Evolutionary conservation across 129 eudicot species (phyloP).

Genomic region (Tagetes erecta): DNA sequence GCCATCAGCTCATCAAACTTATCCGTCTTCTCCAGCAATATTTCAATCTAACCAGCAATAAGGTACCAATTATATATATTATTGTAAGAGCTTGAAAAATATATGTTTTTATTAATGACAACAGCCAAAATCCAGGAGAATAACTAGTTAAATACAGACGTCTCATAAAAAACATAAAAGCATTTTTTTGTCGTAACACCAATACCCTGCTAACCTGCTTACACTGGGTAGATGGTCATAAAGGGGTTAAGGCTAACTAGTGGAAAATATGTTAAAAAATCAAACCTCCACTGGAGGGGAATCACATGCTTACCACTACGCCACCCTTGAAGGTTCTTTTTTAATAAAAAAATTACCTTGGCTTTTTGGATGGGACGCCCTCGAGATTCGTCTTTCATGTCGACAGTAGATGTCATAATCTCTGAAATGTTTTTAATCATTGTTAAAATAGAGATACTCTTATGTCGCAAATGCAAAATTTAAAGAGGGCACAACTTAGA

Average conservation of each 20-base stretch:
- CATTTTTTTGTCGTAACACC: not conserved
- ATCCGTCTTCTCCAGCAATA: constrained; percentile 65
- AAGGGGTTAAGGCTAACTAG: too few species aligned
- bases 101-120: not conserved
- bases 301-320: not conserved
- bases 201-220: too few species aligned
- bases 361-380: constrained; percentile 77
- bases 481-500: not conserved
- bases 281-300: not conserved
- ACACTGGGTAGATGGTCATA: too few species aligned
- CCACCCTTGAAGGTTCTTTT: not conserved
- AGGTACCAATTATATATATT: not conserved
- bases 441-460: not conserved
- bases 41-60: constrained; percentile 55
- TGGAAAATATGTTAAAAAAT: too few species aligned
- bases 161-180: not conserved
- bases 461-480: not conserved
- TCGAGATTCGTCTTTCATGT: constrained; percentile 77
- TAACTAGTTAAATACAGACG: not conserved
- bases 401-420: constrained; percentile 78
- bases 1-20: constrained; percentile 74
- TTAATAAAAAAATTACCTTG: constrained; percentile 43
- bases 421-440: constrained; percentile 36
- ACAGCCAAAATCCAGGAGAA: not conserved
- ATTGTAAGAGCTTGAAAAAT: too few species aligned